Evolutionary conservation across 2,329 filamentous ascomycete genomes (phyloP).

Genomic region (Fusarium penzigii): DNA sequence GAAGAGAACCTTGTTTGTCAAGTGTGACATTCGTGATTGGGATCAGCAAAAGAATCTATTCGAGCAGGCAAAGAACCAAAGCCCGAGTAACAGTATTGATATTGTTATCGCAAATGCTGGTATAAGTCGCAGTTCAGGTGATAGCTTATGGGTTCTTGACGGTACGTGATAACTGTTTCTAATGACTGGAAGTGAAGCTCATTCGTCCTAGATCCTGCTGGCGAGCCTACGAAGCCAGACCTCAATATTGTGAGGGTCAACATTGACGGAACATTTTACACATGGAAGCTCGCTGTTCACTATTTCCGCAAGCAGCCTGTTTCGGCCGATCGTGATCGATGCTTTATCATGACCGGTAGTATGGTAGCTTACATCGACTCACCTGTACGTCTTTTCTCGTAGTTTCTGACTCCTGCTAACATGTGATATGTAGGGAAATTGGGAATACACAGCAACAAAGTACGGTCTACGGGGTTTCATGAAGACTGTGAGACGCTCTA

Average conservation of each 20-base stretch:
- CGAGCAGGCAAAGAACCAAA: slow-evolving; percentile 37
- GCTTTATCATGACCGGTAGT: slow-evolving; percentile 50
- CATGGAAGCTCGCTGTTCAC: slow-evolving; percentile 47
- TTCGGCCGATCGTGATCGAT: slow-evolving; percentile 41
- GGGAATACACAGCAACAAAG: slow-evolving; percentile 25
- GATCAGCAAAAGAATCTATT: slow-evolving; percentile 44
- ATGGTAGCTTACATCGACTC: slow-evolving; percentile 50
- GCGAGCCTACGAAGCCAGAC: slow-evolving; percentile 37
- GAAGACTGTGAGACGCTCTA: slow-evolving; percentile 16
- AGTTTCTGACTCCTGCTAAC: too few species aligned
- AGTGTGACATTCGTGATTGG: slow-evolving; percentile 46
- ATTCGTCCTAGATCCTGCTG: slow-evolving; percentile 7
- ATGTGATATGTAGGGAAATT: slow-evolving; percentile 12
- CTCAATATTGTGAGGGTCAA: slow-evolving; percentile 44
- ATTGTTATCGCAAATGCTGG: slow-evolving; percentile 51
- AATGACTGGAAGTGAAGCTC: not conserved
- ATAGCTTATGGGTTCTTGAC: slow-evolving; percentile 41
- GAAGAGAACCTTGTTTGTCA: slow-evolving; percentile 34
- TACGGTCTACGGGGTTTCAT: slow-evolving; percentile 19
- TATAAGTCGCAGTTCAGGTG: slow-evolving; percentile 36
- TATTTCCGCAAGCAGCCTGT: slow-evolving; percentile 46
- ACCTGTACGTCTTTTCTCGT: slow-evolving; percentile 31
- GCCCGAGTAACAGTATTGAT: slow-evolving; percentile 42
- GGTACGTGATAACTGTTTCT: slow-evolving; percentile 24
- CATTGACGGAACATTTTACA: slow-evolving; percentile 44